phyloP scores from a whole-genome alignment of 139 green algal genomes.

The Nannochloris sp. region DNA sequence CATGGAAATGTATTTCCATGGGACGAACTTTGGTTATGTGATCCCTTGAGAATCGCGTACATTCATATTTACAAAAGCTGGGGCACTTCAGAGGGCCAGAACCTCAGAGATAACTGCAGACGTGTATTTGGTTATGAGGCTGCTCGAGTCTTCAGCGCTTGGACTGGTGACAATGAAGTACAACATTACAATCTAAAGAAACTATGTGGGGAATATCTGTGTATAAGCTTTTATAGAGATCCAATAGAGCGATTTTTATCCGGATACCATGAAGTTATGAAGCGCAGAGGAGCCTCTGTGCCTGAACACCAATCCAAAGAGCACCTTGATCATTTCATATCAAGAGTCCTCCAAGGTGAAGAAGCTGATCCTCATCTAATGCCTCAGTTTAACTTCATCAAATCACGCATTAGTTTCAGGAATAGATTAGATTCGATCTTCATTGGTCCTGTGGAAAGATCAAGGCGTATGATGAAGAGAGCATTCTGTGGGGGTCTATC shows the following conservation, averaged over 20 bases:
- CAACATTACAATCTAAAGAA: neutral
- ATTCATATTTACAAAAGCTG: slow-evolving; percentile 3
- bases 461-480: no score
- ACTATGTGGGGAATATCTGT: neutral
- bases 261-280: slow-evolving; percentile 1
- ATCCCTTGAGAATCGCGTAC: neutral
- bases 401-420: no score
- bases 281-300: neutral
- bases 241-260: neutral
- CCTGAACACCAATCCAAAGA: no score
- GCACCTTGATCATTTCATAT: no score
- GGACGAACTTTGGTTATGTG: neutral
- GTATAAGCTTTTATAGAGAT: neutral
- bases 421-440: no score
- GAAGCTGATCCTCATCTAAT: no score
- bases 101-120: neutral
- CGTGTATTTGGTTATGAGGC: no score
- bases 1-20: neutral
- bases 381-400: no score
- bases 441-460: no score
- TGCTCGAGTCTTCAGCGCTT: neutral
- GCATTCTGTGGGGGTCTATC: no score
- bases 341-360: no score
- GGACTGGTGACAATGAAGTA: neutral
- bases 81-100: neutral